Evolutionary conservation across 257 asterid genomes (phyloP).

Genomic region (Capsicum pubescens): DNA sequence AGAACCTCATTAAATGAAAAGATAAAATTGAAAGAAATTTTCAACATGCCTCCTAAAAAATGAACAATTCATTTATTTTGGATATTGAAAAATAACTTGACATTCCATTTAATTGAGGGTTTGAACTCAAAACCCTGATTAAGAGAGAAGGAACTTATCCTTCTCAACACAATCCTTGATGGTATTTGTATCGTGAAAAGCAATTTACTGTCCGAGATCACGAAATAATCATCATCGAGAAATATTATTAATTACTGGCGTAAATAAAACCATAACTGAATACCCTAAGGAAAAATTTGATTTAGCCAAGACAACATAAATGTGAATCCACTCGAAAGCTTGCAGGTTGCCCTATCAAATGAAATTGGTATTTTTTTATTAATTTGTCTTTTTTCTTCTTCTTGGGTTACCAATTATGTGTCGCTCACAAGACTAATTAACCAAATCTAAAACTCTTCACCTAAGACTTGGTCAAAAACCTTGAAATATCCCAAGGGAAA

Average conservation of each 20-base stretch:
- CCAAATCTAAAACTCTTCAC: neutral
- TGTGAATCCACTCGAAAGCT: neutral
- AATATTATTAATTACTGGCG: no score
- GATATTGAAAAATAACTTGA: no score
- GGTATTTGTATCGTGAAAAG: no score
- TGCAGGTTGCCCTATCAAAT: neutral
- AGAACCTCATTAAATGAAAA: no score
- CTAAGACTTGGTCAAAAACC: conserved; percentile 12
- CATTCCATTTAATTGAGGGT: neutral
- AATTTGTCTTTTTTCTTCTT: neutral
- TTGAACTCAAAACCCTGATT: neutral
- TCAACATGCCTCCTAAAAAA: no score
- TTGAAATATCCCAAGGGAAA: neutral
- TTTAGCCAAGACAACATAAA: neutral
- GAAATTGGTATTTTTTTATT: no score
- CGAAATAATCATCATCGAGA: no score
- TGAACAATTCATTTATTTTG: no score
- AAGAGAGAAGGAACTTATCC: neutral
- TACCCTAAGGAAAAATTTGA: neutral
- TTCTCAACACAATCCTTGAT: neutral
- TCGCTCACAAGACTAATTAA: neutral
- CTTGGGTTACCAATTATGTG: neutral
- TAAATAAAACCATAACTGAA: no score
- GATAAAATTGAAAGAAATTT: no score
- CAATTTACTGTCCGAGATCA: no score